phyloP scores from a whole-genome alignment of 345 rosid genomes.

The Diplotaxis tenuifolia region DNA sequence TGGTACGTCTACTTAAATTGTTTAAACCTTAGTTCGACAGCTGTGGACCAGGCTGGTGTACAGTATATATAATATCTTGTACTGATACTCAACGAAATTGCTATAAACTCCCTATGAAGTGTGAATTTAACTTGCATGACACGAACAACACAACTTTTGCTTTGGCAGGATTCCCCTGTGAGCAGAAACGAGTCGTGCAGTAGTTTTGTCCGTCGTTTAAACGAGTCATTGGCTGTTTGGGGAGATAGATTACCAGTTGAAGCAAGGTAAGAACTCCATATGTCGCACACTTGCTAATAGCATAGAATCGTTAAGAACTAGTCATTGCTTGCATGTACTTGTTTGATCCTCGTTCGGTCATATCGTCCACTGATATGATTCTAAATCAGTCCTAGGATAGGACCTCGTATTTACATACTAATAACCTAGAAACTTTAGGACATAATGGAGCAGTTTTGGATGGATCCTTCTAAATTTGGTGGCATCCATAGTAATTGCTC shows the following conservation, averaged over 20 bases:
- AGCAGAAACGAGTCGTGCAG: slow-evolving; percentile 61
- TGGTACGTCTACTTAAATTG: slow-evolving; percentile 46
- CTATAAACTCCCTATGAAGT: neutral
- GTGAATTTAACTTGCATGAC: slow-evolving; percentile 5
- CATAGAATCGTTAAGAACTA: neutral
- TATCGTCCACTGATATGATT: neutral
- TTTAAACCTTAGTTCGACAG: neutral
- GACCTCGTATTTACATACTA: neutral
- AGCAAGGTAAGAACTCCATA: slow-evolving; percentile 59
- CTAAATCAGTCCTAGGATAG: neutral
- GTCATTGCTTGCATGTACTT: neutral
- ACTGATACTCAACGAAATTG: neutral
- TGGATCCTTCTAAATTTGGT: slow-evolving; percentile 62
- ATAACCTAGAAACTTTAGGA: neutral
- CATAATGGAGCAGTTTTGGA: slow-evolving; percentile 34
- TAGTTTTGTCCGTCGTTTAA: slow-evolving; percentile 58
- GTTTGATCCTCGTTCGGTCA: slow-evolving; percentile 8
- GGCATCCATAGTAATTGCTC: slow-evolving; percentile 71
- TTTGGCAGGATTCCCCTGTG: slow-evolving; percentile 69
- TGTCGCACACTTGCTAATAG: neutral
- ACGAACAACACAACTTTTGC: slow-evolving; percentile 12
- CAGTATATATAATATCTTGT: neutral
- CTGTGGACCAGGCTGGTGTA: slow-evolving; percentile 2
- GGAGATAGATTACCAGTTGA: slow-evolving; percentile 61
- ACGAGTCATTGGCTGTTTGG: slow-evolving; percentile 69